Evolutionary conservation across 2,329 filamentous ascomycete species (phyloP), one percentile per base, ranked within the genome.

Genomic region (Penicillium sp.): DNA sequence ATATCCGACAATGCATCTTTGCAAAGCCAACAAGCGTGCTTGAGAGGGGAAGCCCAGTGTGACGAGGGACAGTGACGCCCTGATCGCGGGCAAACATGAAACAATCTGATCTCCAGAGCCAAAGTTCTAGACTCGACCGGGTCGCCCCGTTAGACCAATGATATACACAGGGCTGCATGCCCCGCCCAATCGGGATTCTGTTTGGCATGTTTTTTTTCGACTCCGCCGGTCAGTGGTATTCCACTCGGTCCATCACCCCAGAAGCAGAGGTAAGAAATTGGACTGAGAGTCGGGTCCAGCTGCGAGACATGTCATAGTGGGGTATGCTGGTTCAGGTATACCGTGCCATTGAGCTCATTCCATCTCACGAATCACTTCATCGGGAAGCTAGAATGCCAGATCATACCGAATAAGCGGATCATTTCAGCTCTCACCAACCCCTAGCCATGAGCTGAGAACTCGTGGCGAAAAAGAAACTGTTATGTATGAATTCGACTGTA

Each of bases 191-290:
- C 15, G 27, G 18, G 33, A 47, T 28, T 43, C 40, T 29, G 42
- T 48, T 42, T 50, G 28, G 29, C 38, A 35, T 48, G n/a, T 32
- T 38, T 8, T 27, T 35, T 15, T 18, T 32, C 15, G 42, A 37
- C 28, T 44, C 18, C 38, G 43, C 57, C 47, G 54, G 47, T 54
- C 47, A n/a, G 28, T 31, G 46, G 42, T 38, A 10, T 47, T 54
- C 55, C 51, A 49, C 49, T 44, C 12, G 7, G 33, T 47, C 51
- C 46, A 55, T 55, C 47, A 35, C 55, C 52, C 45, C 40, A 39
- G 46, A 52, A 49, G 38, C 10, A 13, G 31, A 18, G 41, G 15
- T 38, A 45, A 46, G 10, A 6, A 39, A 9, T 31, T 40, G 6
- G 20, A 15, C 27, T 41, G 32, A 27, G 25, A 39, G 15, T 37